phyloP scores from a whole-genome alignment of 176 grass and related monocot genomes.

The Tillandsia fasciculata region DNA sequence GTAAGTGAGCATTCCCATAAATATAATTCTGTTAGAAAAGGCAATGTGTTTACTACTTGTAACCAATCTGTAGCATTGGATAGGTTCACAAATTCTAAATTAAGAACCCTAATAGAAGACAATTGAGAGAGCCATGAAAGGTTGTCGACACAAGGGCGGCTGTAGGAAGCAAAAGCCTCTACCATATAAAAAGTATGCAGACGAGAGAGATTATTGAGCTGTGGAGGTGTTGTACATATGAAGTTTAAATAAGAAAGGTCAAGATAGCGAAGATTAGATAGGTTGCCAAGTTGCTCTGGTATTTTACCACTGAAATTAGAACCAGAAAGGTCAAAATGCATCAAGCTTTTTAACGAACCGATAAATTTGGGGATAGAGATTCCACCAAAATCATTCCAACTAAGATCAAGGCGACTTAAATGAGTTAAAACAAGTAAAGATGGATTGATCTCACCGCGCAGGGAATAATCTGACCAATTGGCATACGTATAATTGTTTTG shows the following conservation, averaged over 20 bases:
- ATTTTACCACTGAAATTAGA: not conserved
- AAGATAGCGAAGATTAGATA: not conserved
- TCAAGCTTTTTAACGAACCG: not conserved
- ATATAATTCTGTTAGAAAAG: not conserved
- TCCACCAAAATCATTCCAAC: constrained; percentile 10
- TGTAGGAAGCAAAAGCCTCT: not conserved
- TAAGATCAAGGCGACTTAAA: not conserved
- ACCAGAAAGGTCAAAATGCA: not conserved
- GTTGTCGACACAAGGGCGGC: too few relatives aligned
- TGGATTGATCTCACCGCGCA: constrained; percentile 10
- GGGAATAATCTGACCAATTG: not conserved
- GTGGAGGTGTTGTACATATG: not conserved
- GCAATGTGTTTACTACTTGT: constrained; percentile 20
- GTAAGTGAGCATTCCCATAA: not conserved
- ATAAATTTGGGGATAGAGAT: not conserved
- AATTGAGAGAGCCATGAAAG: too few relatives aligned
- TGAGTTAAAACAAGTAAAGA: constrained; percentile 9
- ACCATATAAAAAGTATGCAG: not conserved
- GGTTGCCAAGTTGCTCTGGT: not conserved
- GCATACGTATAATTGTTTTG: not conserved
- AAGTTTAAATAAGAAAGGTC: not conserved
- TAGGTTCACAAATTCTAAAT: constrained; percentile 1
- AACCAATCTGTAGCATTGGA: not conserved
- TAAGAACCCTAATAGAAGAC: too few relatives aligned
- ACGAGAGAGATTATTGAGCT: not conserved